phyloP scores from a whole-genome alignment of 176 grass and related monocot genomes.

The Rhynchospora tenuis region DNA sequence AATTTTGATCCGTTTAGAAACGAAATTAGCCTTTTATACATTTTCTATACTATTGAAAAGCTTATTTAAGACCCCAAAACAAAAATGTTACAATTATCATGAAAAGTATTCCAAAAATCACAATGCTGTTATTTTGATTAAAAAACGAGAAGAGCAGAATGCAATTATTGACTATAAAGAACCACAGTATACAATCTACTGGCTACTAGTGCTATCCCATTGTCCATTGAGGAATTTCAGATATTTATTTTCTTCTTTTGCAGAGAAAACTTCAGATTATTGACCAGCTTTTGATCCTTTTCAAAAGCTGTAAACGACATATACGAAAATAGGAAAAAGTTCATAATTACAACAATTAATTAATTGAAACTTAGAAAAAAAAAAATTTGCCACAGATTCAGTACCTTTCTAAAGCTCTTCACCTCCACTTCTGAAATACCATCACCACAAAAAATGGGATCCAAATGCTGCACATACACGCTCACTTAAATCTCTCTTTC shows the following conservation, averaged over 20 bases:
- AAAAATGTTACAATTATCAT: neutral
- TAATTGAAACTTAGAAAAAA: neutral
- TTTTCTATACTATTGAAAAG: too few species aligned
- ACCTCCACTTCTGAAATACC: constrained; percentile 1
- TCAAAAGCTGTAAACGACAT: neutral
- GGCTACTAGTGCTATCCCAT: neutral
- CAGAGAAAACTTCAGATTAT: neutral
- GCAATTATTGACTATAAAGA: neutral
- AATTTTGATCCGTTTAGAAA: neutral
- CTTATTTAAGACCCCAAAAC: neutral
- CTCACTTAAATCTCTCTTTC: constrained; percentile 10
- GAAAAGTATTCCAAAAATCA: constrained; percentile 1
- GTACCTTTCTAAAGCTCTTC: constrained; percentile 13
- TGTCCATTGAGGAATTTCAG: neutral
- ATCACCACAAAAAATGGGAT: constrained; percentile 13
- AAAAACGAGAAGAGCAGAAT: neutral
- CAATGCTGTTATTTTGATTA: constrained; percentile 13
- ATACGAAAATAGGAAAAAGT: neutral
- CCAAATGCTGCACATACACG: neutral
- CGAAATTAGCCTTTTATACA: too few species aligned
- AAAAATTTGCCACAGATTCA: neutral
- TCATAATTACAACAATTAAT: neutral
- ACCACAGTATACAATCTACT: neutral
- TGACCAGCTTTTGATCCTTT: neutral
- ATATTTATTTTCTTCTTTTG: neutral